These are phyloP conservation scores for Verbascum thapsus DNA, from an alignment of 257 asterid genomes.

Conservation along the genomic window DNA sequence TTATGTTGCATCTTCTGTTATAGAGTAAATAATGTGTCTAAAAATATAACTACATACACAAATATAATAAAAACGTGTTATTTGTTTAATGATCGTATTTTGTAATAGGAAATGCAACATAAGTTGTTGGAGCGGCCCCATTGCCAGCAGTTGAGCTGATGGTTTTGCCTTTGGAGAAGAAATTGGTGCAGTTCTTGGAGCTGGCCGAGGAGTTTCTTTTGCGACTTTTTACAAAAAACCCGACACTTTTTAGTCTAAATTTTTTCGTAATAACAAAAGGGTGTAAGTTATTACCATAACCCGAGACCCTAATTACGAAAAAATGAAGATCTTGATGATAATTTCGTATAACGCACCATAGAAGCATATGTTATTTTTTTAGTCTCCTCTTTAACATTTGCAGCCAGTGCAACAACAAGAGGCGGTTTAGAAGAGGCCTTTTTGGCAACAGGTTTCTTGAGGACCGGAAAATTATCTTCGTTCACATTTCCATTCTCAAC, in stretches of 20 bases:
- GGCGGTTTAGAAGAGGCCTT: constrained; percentile 22
- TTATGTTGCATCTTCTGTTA: too few relatives aligned
- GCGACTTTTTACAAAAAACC: constrained; percentile 46
- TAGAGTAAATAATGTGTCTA: too few relatives aligned
- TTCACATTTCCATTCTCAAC: constrained; percentile 25
- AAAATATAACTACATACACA: too few relatives aligned
- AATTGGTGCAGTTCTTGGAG: too few relatives aligned
- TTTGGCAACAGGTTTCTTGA: constrained; percentile 20
- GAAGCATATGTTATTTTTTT: constrained; percentile 57
- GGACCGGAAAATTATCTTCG: constrained; percentile 11
- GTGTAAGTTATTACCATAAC: too few relatives aligned
- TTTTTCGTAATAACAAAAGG: constrained; percentile 9
- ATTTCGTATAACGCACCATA: constrained; percentile 42
- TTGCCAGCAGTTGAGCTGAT: constrained; percentile 25
- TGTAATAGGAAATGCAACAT: too few relatives aligned
- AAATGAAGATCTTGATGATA: background rate
- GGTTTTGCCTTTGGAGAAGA: constrained; percentile 24
- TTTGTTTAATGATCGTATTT: too few relatives aligned
- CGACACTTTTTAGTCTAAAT: background rate
- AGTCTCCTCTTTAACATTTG: constrained; percentile 13
- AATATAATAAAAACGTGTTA: too few relatives aligned
- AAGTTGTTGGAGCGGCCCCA: too few relatives aligned
- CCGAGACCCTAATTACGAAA: too few relatives aligned
- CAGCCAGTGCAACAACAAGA: constrained; percentile 9
- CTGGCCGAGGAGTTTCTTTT: too few relatives aligned